Evolutionary conservation across 2,329 filamentous ascomycete genomes (phyloP).

Genomic region (Aspergillus udagawae): DNA sequence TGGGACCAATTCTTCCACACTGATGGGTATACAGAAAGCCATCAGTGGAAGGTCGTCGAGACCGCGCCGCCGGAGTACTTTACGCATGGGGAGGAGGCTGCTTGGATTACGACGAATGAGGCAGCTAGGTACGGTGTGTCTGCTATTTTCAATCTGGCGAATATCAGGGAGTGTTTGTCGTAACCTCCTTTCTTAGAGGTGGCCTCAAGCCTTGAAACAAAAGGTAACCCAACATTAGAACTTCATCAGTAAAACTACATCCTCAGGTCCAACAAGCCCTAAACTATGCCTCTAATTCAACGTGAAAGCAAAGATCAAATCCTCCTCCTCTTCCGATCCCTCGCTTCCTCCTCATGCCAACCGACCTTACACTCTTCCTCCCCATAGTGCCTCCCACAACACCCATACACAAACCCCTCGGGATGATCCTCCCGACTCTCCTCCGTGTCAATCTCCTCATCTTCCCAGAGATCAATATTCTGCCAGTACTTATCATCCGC

Average conservation of each 20-base stretch:
- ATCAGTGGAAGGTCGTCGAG: neutral
- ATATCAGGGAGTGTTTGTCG: neutral
- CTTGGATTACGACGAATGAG: neutral
- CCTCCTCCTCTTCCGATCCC: neutral
- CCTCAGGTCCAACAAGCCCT: too few species aligned
- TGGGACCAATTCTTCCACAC: neutral
- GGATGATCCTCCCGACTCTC: neutral
- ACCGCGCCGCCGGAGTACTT: neutral
- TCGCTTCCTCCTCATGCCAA: neutral
- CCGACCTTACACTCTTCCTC: neutral
- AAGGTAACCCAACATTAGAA: too few species aligned
- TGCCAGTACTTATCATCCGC: too few species aligned
- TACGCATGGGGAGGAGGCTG: neutral
- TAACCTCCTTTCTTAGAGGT: neutral
- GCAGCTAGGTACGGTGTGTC: neutral
- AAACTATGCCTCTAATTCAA: too few species aligned
- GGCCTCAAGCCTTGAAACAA: too few species aligned
- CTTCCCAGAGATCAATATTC: too few species aligned
- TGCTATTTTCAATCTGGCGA: neutral
- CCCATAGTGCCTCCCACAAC: neutral
- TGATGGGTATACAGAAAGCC: neutral
- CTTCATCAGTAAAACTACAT: too few species aligned
- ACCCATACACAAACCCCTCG: neutral
- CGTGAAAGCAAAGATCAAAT: too few species aligned
- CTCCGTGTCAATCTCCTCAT: neutral